phyloP scores from a whole-genome alignment of 306 rosid species.

The Erythrophleum fordii region DNA sequence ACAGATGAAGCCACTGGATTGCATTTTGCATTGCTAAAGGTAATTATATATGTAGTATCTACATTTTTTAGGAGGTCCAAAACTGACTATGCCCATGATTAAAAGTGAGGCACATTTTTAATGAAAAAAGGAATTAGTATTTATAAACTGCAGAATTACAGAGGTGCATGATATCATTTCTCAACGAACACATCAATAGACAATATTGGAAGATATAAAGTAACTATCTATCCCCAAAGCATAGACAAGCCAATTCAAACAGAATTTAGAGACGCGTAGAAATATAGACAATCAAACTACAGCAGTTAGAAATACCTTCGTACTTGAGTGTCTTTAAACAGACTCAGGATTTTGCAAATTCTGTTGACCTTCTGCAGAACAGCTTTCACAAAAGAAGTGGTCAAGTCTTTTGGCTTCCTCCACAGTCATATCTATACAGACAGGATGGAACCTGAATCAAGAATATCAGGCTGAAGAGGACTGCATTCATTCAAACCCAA shows the following conservation, averaged over 20 bases:
- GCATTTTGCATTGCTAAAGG: neutral
- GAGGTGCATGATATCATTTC: neutral
- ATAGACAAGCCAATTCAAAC: constrained; percentile 26
- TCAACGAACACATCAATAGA: constrained; percentile 15
- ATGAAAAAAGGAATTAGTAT: neutral
- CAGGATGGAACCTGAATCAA: constrained; percentile 98
- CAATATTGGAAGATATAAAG: constrained; percentile 19
- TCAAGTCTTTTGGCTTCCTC: constrained; percentile 93
- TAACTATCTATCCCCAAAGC: constrained; percentile 23
- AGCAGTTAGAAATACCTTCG: constrained; percentile 63
- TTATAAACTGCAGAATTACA: neutral
- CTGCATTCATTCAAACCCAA: constrained; percentile 32
- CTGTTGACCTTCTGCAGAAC: constrained; percentile 87
- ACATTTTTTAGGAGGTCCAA: constrained; percentile 9
- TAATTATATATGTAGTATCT: constrained; percentile 13
- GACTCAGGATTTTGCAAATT: constrained; percentile 80
- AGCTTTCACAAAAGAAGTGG: constrained; percentile 89
- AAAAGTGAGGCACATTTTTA: constrained; percentile 2
- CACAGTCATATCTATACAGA: constrained; percentile 94
- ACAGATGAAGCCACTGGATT: constrained; percentile 14
- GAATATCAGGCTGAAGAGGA: constrained; percentile 49
- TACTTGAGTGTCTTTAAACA: constrained; percentile 63
- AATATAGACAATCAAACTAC: constrained; percentile 13
- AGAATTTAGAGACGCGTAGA: constrained; percentile 21
- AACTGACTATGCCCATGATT: neutral